phyloP scores from a whole-genome alignment of 371 early-diverging fungal genomes.

The Entomophthora muscae region DNA sequence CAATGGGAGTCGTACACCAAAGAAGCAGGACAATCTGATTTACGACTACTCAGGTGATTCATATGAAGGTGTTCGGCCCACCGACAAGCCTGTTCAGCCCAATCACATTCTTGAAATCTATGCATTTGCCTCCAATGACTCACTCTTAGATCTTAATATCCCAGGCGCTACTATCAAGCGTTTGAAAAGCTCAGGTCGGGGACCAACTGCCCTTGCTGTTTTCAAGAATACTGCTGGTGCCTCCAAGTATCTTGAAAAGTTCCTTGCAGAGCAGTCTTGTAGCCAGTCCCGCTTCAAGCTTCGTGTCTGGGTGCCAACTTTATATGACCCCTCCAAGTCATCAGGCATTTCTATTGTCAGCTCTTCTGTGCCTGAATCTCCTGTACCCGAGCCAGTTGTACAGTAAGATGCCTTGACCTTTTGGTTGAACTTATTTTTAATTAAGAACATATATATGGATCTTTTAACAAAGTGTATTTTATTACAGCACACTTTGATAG shows the following conservation, averaged over 20 bases:
- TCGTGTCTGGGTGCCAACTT: background rate
- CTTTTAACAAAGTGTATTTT: too few relatives aligned
- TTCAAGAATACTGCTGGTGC: background rate
- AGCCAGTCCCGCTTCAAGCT: background rate
- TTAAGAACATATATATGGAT: too few relatives aligned
- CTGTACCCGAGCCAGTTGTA: background rate
- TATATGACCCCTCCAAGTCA: background rate
- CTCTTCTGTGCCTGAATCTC: background rate
- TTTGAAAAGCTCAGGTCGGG: background rate
- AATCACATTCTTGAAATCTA: background rate
- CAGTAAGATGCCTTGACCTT: too few relatives aligned
- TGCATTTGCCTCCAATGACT: background rate
- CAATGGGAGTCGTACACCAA: background rate
- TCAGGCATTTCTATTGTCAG: too few relatives aligned
- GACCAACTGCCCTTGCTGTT: background rate
- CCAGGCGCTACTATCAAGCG: background rate
- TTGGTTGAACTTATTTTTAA: too few relatives aligned
- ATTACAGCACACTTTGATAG: too few relatives aligned
- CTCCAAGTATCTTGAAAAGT: background rate
- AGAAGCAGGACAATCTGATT: background rate
- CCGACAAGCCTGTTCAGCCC: background rate
- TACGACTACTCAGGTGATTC: background rate
- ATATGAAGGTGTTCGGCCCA: conserved; percentile 3
- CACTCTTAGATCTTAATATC: background rate
- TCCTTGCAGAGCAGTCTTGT: background rate